Base-by-base conservation (phyloP, 345 rosid genomes). In the Carallia brachiata region DNA sequence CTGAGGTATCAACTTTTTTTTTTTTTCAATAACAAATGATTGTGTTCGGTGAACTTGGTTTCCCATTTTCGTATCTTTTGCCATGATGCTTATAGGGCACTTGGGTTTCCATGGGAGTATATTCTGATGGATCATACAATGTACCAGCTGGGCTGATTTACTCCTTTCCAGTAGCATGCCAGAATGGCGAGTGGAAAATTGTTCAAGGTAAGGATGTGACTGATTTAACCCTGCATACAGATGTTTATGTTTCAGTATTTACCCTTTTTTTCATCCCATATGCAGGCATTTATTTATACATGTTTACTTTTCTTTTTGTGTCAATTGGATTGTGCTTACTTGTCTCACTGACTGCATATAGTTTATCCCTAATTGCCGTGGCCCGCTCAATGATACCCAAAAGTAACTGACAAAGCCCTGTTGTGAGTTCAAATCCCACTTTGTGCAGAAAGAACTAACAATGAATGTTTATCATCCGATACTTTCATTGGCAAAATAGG, bases 101-200 rank as follows among this genome's bases (percentile, higher is more conserved):
- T 18, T 95, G 89, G 87, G 98, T 92, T 77, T 95, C 98, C 72
- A 95, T 95, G 99, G 99, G 99, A 6, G 99, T 95, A 7, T 90
- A 90, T 83, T 90, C 98, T 2, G 99, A 95, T 85, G 99, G 99
- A 47, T 95, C 99, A 17, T 95, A 95, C 89, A 79, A 88, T 67
- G 96, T 90, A 27, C 97, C 99, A 48, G 76, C 99, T 77, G 99
- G 99, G 36, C 90, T 95, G 30, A 89, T 95, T 77, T 95, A 95
- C 78, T 95, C 99, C 27, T 95, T 92, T 85, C 99, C 99, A 0
- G 98, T 95, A 5, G 90, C 93, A 23, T 95, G 99, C 55, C 62
- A 59, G 63, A 80, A 83, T 69, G 99, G 99, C 76, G 96, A 95
- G 70, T 95, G 98, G 99, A 79, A 72, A 37, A 92, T 95, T 63